Evolutionary conservation across 1,284 basidiomycete species (phyloP).

Genomic region (Ustilago loliicola): DNA sequence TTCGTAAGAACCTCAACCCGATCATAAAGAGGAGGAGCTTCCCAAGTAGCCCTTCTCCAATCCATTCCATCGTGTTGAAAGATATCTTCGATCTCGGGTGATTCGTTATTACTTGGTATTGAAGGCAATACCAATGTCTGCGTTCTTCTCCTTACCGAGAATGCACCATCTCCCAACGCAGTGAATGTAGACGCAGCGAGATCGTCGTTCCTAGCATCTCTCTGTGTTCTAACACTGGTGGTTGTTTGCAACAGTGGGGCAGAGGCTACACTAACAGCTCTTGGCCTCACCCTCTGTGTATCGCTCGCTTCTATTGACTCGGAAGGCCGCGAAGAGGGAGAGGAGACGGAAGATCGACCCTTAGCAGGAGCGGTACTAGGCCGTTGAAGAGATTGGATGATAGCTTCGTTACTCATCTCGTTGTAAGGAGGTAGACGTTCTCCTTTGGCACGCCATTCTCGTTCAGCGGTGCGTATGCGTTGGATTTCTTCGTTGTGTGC

Average conservation of each 20-base stretch:
- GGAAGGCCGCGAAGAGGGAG: background rate
- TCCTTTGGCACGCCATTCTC: constrained; percentile 48
- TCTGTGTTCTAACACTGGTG: constrained; percentile 8
- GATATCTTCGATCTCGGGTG: constrained; percentile 48
- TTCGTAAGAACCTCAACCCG: background rate
- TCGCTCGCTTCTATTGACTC: background rate
- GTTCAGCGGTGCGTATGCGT: constrained; percentile 49
- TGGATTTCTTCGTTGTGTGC: constrained; percentile 49
- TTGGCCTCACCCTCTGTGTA: constrained; percentile 5
- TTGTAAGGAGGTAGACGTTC: constrained; percentile 41
- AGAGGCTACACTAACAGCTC: constrained; percentile 27
- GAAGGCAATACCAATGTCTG: constrained; percentile 21
- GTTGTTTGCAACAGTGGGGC: constrained; percentile 11
- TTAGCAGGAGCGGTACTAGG: constrained; percentile 35
- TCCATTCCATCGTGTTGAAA: constrained; percentile 52
- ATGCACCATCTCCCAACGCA: constrained; percentile 29
- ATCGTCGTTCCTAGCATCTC: constrained; percentile 29
- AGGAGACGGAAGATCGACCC: constrained; percentile 1
- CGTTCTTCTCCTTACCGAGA: constrained; percentile 34
- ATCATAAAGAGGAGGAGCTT: constrained; percentile 49
- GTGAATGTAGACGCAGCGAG: constrained; percentile 28
- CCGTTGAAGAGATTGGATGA: constrained; percentile 35
- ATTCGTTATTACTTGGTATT: constrained; percentile 29
- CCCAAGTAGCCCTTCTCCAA: constrained; percentile 52
- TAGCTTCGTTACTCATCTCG: constrained; percentile 40